These are phyloP conservation scores for Leccinum fibrillosum DNA, from an alignment of 768 basidiomycete species.

Conservation along the genomic window DNA sequence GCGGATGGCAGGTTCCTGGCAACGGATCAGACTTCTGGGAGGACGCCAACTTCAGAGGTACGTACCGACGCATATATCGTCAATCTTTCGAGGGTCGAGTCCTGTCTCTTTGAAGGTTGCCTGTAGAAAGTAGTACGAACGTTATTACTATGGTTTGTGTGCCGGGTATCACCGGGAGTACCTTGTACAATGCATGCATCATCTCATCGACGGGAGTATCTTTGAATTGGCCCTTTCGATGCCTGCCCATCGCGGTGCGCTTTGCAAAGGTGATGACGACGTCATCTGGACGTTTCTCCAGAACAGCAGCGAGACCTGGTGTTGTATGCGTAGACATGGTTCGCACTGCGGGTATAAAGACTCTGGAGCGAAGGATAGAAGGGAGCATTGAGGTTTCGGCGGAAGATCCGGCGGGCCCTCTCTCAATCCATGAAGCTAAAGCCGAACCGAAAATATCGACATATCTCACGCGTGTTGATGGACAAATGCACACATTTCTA, in stretches of 20 bases:
- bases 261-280: constrained; percentile 89
- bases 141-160: background rate
- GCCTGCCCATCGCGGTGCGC: constrained; percentile 83
- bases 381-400: constrained; percentile 17
- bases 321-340: constrained; percentile 33
- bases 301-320: constrained; percentile 47
- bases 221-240: constrained; percentile 91
- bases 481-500: background rate
- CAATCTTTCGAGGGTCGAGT: constrained; percentile 68
- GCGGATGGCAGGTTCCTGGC: constrained; percentile 78
- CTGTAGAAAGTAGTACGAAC: constrained; percentile 32
- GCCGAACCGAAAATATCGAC: too few relatives aligned
- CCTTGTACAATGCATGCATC: constrained; percentile 78
- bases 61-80: constrained; percentile 83
- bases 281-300: constrained; percentile 75
- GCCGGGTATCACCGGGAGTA: constrained; percentile 22
- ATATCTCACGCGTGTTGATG: constrained; percentile 1
- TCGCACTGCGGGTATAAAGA: constrained; percentile 15
- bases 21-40: background rate
- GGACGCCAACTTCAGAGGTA: background rate
- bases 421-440: background rate
- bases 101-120: constrained; percentile 63
- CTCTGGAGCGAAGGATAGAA: constrained; percentile 11
- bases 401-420: constrained; percentile 2
- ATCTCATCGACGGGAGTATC: constrained; percentile 87